Evolutionary conservation across 2,329 filamentous ascomycete genomes (phyloP), one percentile per base, ranked within the genome.

Genomic region (Scolecobasidium constrictum): DNA sequence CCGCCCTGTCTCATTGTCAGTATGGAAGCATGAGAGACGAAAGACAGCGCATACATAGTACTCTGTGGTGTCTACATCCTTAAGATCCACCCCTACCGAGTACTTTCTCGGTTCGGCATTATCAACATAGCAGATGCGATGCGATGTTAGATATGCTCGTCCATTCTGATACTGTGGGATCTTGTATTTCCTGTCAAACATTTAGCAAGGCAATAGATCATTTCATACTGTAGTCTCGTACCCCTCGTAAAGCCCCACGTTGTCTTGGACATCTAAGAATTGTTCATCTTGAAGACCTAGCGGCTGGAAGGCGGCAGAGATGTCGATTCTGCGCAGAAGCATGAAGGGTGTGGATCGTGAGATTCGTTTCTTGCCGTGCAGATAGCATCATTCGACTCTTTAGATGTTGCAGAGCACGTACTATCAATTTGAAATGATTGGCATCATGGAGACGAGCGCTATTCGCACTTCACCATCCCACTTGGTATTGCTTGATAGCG

Each of bases 221-320:
- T 11, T 17, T 15, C 20, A 45, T 45, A 46, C 42, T 35, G 47
- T 40, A 28, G 48, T 35, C 19, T 68, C 79, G 66, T 73, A 94
- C 87, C 92, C 92, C 73, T 96, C 86, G 68, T 98, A 98, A 48
- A 98, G 72, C 52, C 92, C 92, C 55, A 98, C 88, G 62, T 86
- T 88, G 72, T 96, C 88, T 68, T 96, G 90, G 46, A 98, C 90
- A 66, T 94, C 96, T 47, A 98, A 75, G 43, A 96, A 72, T 53
- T 86, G 83, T 74, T 98, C 92, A 71, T 95, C 92, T 57, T 86
- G 83, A 52, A 94, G 76, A 60, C 95, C 83, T 48, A 82, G 83
- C 55, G 92, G 92, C 72, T 92, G 84, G 59, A 95, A 77, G 59
- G 92, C 92, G 68, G 90, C 94, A 46, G 92, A 98, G 57, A 98